phyloP scores from a whole-genome alignment of 345 rosid genomes.

The Citrus sp. region DNA sequence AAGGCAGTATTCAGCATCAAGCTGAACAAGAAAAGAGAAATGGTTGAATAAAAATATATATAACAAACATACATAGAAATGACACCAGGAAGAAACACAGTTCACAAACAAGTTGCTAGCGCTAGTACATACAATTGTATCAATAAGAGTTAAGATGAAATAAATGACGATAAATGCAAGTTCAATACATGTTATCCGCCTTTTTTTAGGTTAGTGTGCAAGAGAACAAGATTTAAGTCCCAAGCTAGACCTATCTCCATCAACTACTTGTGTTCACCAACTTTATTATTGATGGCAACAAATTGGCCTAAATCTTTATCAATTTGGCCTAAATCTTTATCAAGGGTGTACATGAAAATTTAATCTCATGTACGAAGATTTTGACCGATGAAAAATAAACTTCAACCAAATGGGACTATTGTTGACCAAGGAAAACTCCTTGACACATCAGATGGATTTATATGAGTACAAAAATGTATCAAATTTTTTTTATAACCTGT shows the following conservation, averaged over 20 bases:
- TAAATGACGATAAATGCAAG: background rate
- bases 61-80: background rate
- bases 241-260: background rate
- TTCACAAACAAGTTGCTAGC: background rate
- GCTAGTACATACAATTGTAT: background rate
- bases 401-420: background rate
- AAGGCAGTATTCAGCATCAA: slow-evolving; percentile 12
- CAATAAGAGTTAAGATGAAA: background rate
- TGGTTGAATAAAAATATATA: background rate
- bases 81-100: background rate
- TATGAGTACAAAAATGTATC: background rate
- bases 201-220: background rate
- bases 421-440: background rate
- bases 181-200: background rate
- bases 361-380: background rate
- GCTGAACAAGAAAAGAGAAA: slow-evolving; percentile 3
- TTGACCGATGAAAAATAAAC: background rate
- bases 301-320: background rate
- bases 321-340: background rate
- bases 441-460: background rate
- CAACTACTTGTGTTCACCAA: background rate
- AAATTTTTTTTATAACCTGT: background rate
- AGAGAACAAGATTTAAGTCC: background rate
- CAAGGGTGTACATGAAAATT: background rate
- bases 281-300: background rate